Percentiles rank a stretch among this genome's conserved stretches.
Conservation (phyloP, 768 basidiomycete genomes). For the Mycena metata region DNA sequence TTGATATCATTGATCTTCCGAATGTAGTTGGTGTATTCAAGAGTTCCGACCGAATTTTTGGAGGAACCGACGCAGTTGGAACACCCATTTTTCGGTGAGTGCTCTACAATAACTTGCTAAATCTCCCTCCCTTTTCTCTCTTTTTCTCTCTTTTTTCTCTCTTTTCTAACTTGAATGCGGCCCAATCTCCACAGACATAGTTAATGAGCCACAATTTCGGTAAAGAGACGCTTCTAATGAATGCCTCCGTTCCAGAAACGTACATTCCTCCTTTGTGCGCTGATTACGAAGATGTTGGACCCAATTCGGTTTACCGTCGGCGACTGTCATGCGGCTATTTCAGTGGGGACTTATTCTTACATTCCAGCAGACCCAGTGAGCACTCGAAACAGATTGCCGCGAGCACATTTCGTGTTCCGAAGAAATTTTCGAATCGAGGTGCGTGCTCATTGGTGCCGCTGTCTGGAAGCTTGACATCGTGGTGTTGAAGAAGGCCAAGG, state of each 20-base stretch:
- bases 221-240: slow-evolving; percentile 7
- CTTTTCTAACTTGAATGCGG: too few species aligned
- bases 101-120: too few species aligned
- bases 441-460: slow-evolving; percentile 9
- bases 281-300: slow-evolving; percentile 9
- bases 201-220: too few species aligned
- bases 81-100: too few species aligned
- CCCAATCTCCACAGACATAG: too few species aligned
- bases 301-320: slow-evolving; percentile 1
- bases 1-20: too few species aligned
- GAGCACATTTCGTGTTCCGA: slow-evolving; percentile 6
- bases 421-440: slow-evolving; percentile 4
- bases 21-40: too few species aligned
- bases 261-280: background rate
- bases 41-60: too few species aligned
- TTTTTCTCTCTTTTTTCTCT: too few species aligned
- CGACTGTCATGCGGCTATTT: slow-evolving; percentile 9
- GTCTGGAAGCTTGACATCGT: slow-evolving; percentile 6
- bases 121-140: too few species aligned
- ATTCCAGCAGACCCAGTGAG: slow-evolving; percentile 4
- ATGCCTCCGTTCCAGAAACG: slow-evolving; percentile 1
- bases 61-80: too few species aligned
- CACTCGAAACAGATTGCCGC: slow-evolving; percentile 8
- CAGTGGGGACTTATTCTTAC: slow-evolving; percentile 1
- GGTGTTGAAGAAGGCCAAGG: slow-evolving; percentile 3